phyloP scores from a whole-genome alignment of 331 rosid species.

The Rosa hybrid region DNA sequence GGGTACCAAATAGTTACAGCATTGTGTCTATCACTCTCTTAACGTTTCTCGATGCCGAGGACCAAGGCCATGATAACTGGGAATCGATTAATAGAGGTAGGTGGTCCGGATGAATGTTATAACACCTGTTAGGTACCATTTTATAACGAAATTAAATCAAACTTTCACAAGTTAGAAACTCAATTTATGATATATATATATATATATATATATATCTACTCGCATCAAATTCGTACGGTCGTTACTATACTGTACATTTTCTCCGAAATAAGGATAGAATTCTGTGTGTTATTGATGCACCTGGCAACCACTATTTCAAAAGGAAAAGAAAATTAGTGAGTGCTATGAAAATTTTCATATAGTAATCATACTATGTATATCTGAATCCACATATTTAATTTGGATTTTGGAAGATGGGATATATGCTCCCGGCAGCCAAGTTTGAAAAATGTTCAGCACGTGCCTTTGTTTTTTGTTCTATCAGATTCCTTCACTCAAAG shows the following conservation, averaged over 20 bases:
- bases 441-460: constrained; percentile 11
- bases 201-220: neutral
- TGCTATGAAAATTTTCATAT: neutral
- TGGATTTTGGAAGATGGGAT: neutral
- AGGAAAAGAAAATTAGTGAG: neutral
- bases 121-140: constrained; percentile 25
- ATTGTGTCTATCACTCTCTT: neutral
- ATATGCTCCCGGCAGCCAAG: constrained; percentile 13
- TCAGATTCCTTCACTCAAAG: neutral
- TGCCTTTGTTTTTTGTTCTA: neutral
- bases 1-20: constrained; percentile 1
- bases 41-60: neutral
- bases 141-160: constrained; percentile 31
- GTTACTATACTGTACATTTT: neutral
- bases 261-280: neutral
- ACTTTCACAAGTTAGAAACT: constrained; percentile 9
- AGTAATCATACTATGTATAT: neutral
- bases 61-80: neutral
- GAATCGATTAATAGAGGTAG: constrained; percentile 12
- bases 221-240: neutral
- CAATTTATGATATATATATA: neutral
- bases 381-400: neutral
- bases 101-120: constrained; percentile 34
- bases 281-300: neutral
- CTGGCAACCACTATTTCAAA: neutral